Percentiles rank a stretch among this genome's conserved stretches.
Conservation (phyloP, 1,284 basidiomycete species). For the Tylopilus microsporus region DNA sequence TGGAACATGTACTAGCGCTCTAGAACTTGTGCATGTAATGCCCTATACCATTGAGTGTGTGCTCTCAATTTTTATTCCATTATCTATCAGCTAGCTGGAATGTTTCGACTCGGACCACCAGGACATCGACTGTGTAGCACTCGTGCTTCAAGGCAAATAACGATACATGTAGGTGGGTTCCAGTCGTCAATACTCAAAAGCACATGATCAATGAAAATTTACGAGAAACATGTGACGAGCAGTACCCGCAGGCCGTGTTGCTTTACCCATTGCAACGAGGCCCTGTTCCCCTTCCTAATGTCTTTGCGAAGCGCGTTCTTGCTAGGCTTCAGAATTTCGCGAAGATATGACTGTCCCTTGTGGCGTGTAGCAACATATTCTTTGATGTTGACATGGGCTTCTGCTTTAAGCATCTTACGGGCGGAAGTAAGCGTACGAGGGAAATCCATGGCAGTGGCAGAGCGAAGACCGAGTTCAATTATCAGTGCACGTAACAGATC, state of each 20-base stretch:
- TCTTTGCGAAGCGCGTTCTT: slow-evolving; percentile 55
- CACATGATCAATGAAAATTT: background rate
- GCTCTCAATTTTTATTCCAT: slow-evolving; percentile 2
- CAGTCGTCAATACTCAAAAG: background rate
- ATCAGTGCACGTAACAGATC: slow-evolving; percentile 51
- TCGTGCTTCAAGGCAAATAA: background rate
- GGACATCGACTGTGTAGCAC: background rate
- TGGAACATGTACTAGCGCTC: background rate
- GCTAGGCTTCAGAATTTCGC: slow-evolving; percentile 56
- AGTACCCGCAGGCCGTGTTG: slow-evolving; percentile 58
- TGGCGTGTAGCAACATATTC: slow-evolving; percentile 66
- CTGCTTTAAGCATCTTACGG: slow-evolving; percentile 56
- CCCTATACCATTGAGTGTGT: slow-evolving; percentile 23
- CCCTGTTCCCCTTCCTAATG: slow-evolving; percentile 46
- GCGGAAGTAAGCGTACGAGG: slow-evolving; percentile 59
- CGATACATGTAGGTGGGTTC: background rate
- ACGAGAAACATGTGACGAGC: slow-evolving; percentile 41
- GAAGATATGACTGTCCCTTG: slow-evolving; percentile 59
- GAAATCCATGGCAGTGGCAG: slow-evolving; percentile 35
- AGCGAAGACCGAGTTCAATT: slow-evolving; percentile 51
- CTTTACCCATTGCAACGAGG: slow-evolving; percentile 57
- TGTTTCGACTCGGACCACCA: background rate
- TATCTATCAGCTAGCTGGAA: background rate
- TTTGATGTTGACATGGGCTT: slow-evolving; percentile 63
- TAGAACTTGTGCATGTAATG: slow-evolving; percentile 3